A percentile compares a stretch with the other conserved stretches of the same genome.
phyloP scores from a whole-genome alignment of 2,329 filamentous ascomycete species.

The Talaromyces sp. region DNA sequence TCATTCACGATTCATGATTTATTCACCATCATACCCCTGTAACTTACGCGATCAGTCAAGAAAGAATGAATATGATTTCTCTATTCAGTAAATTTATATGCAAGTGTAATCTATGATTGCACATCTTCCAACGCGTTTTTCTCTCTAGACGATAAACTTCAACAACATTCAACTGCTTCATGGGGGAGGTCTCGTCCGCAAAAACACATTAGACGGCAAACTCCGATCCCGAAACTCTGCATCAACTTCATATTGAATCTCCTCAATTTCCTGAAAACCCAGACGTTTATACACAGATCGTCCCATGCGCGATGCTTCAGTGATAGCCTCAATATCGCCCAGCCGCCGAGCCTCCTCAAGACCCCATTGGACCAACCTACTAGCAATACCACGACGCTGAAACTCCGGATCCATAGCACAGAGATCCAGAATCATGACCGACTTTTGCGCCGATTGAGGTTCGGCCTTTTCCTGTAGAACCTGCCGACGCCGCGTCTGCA shows the following conservation, averaged over 20 bases:
- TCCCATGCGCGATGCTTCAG: conserved; percentile 51
- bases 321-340: conserved; percentile 37
- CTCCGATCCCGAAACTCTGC: conserved; percentile 36
- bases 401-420: conserved; percentile 54
- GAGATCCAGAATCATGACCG: conserved; percentile 50
- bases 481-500: not conserved
- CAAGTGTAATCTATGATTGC: not conserved
- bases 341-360: conserved; percentile 38
- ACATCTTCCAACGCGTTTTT: not conserved
- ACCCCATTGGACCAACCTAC: conserved; percentile 48
- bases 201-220: conserved; percentile 47
- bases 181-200: conserved; percentile 35
- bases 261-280: conserved; percentile 45
- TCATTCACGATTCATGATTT: not conserved
- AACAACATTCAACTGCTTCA: not conserved
- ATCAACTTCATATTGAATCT: conserved; percentile 46
- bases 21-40: not conserved
- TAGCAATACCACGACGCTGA: conserved; percentile 50
- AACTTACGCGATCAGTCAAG: not conserved
- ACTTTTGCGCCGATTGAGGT: not conserved
- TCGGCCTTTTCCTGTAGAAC: conserved; percentile 20
- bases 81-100: not conserved
- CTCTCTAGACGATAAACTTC: not conserved
- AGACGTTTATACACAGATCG: conserved; percentile 46
- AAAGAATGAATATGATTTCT: not conserved